Evolutionary conservation across 805 yeast genomes (phyloP).

Genomic region (Metschnikowia colocasiae): DNA sequence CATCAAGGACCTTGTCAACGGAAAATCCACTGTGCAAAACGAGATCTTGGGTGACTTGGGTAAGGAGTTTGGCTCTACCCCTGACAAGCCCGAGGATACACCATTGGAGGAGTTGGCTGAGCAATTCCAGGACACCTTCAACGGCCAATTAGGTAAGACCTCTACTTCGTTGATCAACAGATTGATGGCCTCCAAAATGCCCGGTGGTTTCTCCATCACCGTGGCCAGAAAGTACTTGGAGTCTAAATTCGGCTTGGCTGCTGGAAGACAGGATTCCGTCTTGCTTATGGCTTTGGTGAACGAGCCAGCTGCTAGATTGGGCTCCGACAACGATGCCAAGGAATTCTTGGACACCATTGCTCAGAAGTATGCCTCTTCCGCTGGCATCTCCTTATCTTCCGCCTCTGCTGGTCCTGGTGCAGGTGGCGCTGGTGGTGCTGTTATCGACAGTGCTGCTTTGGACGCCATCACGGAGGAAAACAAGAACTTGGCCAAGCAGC

Average conservation of each 20-base stretch:
- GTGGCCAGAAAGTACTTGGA: slow-evolving; percentile 89
- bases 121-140: slow-evolving; percentile 85
- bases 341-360: slow-evolving; percentile 78
- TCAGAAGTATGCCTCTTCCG: slow-evolving; percentile 77
- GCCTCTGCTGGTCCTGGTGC: slow-evolving; percentile 55
- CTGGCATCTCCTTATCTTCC: slow-evolving; percentile 72
- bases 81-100: slow-evolving; percentile 98
- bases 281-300: slow-evolving; percentile 76
- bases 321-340: slow-evolving; percentile 84
- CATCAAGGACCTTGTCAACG: slow-evolving; percentile 95
- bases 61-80: slow-evolving; percentile 96
- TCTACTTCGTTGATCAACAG: slow-evolving; percentile 85
- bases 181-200: slow-evolving; percentile 95
- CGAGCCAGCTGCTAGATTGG: slow-evolving; percentile 90
- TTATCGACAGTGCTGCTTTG: slow-evolving; percentile 91
- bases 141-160: slow-evolving; percentile 90
- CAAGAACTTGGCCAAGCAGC: slow-evolving; percentile 68
- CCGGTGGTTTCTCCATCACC: slow-evolving; percentile 97
- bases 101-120: slow-evolving; percentile 96
- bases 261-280: slow-evolving; percentile 93
- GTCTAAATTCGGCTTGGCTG: slow-evolving; percentile 85
- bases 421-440: slow-evolving; percentile 74
- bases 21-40: slow-evolving; percentile 97
- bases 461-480: slow-evolving; percentile 75
- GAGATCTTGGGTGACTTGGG: slow-evolving; percentile 98